Conservation (phyloP, 306 rosid species). For the Cucumis sativus region DNA sequence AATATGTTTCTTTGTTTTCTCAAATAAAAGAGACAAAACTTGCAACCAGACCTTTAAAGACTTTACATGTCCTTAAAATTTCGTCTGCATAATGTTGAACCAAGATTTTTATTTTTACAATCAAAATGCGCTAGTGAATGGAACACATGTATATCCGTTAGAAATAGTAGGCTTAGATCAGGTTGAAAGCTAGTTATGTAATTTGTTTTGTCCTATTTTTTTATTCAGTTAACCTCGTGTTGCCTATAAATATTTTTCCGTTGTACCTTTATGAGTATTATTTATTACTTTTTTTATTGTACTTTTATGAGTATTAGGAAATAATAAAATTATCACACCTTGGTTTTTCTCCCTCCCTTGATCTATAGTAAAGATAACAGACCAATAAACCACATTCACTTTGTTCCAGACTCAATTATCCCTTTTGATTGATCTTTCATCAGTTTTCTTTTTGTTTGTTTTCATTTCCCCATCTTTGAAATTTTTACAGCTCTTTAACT, state of each 20-base stretch:
- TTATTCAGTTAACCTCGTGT: too few relatives aligned
- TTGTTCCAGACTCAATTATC: not conserved
- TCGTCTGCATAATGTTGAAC: not conserved
- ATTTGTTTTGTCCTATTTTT: too few relatives aligned
- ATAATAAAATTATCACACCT: too few relatives aligned
- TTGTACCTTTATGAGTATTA: too few relatives aligned
- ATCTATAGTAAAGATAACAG: not conserved
- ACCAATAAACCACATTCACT: not conserved
- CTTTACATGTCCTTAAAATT: not conserved
- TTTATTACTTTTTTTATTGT: too few relatives aligned
- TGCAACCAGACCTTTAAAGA: not conserved
- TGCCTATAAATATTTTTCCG: too few relatives aligned
- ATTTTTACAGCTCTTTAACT: slow-evolving; percentile 52
- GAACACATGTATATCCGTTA: not conserved
- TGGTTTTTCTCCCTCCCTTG: not conserved
- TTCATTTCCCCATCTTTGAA: not conserved
- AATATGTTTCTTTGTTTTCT: not conserved
- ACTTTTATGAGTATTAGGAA: too few relatives aligned
- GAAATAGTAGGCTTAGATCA: too few relatives aligned
- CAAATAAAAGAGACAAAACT: not conserved
- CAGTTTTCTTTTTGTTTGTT: not conserved
- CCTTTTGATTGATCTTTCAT: not conserved
- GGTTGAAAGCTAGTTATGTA: too few relatives aligned
- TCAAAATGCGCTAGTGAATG: not conserved
- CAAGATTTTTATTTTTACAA: not conserved